phyloP scores from a whole-genome alignment of 1,139 yeast genomes.

The Kodamaea ohmeri region DNA sequence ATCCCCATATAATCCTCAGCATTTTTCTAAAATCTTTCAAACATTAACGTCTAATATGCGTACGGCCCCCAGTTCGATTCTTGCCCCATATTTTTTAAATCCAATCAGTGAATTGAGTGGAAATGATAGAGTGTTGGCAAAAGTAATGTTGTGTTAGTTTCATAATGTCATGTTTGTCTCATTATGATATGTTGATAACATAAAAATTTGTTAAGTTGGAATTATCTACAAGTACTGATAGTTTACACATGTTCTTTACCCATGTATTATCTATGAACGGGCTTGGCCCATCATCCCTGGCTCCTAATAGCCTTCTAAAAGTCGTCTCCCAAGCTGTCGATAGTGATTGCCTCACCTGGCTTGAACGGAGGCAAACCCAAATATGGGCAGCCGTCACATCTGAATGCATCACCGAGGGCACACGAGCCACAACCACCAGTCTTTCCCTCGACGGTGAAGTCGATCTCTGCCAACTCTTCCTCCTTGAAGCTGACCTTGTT shows the following conservation, averaged over 20 bases:
- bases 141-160: background rate
- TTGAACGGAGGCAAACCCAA: conserved; percentile 96
- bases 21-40: background rate
- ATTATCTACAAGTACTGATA: background rate
- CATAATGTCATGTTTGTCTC: background rate
- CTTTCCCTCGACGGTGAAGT: conserved; percentile 92
- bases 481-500: conserved; percentile 54
- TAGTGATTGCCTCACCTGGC: conserved; percentile 78
- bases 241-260: too few relatives aligned
- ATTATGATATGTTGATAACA: background rate
- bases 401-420: conserved; percentile 94
- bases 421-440: conserved; percentile 97
- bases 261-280: background rate
- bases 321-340: conserved; percentile 53
- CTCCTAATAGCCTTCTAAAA: conserved; percentile 19
- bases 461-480: conserved; percentile 80
- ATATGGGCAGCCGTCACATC: conserved; percentile 98
- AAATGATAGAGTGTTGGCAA: background rate
- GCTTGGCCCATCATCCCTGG: background rate
- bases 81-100: conserved; percentile 8
- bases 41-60: conserved; percentile 9
- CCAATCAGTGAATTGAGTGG: background rate
- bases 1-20: conserved; percentile 8
- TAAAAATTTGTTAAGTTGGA: too few relatives aligned
- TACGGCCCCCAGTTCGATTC: conserved; percentile 13